phyloP scores from a whole-genome alignment of 2,329 filamentous ascomycete genomes.

The Sporothrix brasiliensis region DNA sequence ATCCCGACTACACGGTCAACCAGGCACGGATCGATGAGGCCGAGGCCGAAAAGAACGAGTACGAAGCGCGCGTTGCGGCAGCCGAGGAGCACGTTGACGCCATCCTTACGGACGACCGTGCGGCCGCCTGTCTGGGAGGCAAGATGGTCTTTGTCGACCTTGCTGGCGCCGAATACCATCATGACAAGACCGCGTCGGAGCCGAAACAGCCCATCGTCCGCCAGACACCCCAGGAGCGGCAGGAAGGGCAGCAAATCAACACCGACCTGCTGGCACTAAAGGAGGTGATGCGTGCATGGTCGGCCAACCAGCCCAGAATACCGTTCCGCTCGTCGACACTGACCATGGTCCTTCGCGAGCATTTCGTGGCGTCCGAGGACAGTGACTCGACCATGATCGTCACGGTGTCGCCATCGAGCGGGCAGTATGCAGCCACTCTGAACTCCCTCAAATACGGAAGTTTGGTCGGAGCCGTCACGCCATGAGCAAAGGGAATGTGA shows the following conservation, averaged over 20 bases:
- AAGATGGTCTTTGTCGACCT: constrained; percentile 19
- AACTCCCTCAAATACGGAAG: constrained; percentile 15
- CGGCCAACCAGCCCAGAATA: neutral
- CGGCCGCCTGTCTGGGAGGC: neutral
- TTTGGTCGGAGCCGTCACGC: neutral
- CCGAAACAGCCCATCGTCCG: too few relatives aligned
- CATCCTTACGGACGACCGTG: neutral
- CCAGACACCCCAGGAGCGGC: constrained; percentile 16
- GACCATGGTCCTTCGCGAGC: constrained; percentile 13
- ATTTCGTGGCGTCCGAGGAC: neutral
- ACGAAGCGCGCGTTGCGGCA: neutral
- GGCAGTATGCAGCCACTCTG: constrained; percentile 14
- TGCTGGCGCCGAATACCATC: constrained; percentile 1
- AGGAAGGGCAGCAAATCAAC: constrained; percentile 20
- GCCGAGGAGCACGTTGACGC: neutral
- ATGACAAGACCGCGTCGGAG: neutral
- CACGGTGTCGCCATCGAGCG: neutral
- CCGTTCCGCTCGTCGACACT: neutral
- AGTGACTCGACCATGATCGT: constrained; percentile 18
- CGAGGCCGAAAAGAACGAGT: neutral
- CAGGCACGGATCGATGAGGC: neutral
- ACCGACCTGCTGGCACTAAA: constrained; percentile 16
- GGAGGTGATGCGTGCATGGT: constrained; percentile 23
- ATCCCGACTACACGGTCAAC: neutral
- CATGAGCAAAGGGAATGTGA: too few relatives aligned